phyloP scores from a whole-genome alignment of 1,139 yeast species.

The Candida tunisiensis region DNA sequence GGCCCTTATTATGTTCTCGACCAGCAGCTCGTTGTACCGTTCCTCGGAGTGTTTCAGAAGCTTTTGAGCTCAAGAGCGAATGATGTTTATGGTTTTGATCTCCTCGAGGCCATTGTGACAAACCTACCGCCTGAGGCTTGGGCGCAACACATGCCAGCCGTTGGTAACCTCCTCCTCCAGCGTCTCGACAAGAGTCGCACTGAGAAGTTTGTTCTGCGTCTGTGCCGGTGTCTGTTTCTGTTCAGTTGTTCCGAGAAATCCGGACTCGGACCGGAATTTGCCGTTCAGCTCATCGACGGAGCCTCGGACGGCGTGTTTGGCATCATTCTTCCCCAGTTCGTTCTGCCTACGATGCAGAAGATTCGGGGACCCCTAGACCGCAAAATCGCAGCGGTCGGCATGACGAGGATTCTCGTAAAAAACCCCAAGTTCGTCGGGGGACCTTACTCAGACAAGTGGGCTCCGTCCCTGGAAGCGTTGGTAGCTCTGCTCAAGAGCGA shows the following conservation, averaged over 20 bases:
- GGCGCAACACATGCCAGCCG: conserved; percentile 45
- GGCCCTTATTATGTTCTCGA: conserved; percentile 31
- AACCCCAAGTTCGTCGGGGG: conserved; percentile 21
- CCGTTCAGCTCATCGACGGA: conserved; percentile 38
- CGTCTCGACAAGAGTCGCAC: conserved; percentile 71
- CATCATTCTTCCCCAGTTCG: conserved; percentile 43
- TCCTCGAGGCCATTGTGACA: conserved; percentile 52
- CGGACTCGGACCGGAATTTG: conserved; percentile 31
- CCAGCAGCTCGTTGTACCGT: conserved; percentile 41
- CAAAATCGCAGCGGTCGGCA: conserved; percentile 60
- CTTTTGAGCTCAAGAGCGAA: conserved; percentile 70
- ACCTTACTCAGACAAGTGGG: conserved; percentile 25
- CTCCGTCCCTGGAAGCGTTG: conserved; percentile 35
- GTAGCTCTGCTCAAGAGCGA: conserved; percentile 26
- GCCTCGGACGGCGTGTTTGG: conserved; percentile 49
- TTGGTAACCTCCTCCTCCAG: conserved; percentile 61
- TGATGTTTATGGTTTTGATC: conserved; percentile 71
- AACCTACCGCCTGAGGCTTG: conserved; percentile 35
- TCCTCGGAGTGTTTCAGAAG: conserved; percentile 93
- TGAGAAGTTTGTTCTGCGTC: conserved; percentile 54
- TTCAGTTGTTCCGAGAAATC: conserved; percentile 27
- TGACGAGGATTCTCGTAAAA: conserved; percentile 38
- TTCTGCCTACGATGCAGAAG: conserved; percentile 49
- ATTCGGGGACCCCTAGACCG: conserved; percentile 58
- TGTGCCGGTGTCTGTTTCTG: conserved; percentile 43